Evolutionary conservation across 176 grass and related monocot species (phyloP).

Genomic region (Triticum dicoccoides): DNA sequence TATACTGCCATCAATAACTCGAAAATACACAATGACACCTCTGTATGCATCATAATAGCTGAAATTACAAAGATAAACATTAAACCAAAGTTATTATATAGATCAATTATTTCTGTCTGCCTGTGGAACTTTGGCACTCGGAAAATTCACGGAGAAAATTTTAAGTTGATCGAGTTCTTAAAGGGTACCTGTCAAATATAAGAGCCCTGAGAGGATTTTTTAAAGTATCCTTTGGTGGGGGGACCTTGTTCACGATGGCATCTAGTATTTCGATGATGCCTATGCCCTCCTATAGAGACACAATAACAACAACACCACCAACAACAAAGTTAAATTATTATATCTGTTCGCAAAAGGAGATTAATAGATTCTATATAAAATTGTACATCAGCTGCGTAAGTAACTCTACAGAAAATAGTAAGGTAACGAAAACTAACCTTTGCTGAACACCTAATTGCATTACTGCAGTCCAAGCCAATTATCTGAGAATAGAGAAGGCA

Average conservation of each 20-base stretch:
- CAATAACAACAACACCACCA: not conserved
- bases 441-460: slow-evolving; percentile 93
- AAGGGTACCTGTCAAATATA: slow-evolving; percentile 93
- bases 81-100: not conserved
- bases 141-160: slow-evolving; percentile 3
- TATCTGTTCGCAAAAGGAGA: slow-evolving; percentile 17
- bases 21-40: slow-evolving; percentile 98
- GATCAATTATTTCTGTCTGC: not conserved
- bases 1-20: slow-evolving; percentile 79
- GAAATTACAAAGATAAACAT: slow-evolving; percentile 38
- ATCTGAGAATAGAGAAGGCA: slow-evolving; percentile 46
- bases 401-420: not conserved
- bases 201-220: slow-evolving; percentile 83
- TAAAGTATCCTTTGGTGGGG: slow-evolving; percentile 79
- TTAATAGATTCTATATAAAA: not conserved
- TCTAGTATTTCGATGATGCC: slow-evolving; percentile 92
- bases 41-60: slow-evolving; percentile 98
- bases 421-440: slow-evolving; percentile 61
- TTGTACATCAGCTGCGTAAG: not conserved
- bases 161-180: not conserved
- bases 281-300: slow-evolving; percentile 75
- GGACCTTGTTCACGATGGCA: slow-evolving; percentile 77
- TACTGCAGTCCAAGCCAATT: slow-evolving; percentile 88
- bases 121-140: slow-evolving; percentile 2
- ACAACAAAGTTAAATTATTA: not conserved